phyloP scores from a whole-genome alignment of 306 rosid species.

The Cicer yamashitae region DNA sequence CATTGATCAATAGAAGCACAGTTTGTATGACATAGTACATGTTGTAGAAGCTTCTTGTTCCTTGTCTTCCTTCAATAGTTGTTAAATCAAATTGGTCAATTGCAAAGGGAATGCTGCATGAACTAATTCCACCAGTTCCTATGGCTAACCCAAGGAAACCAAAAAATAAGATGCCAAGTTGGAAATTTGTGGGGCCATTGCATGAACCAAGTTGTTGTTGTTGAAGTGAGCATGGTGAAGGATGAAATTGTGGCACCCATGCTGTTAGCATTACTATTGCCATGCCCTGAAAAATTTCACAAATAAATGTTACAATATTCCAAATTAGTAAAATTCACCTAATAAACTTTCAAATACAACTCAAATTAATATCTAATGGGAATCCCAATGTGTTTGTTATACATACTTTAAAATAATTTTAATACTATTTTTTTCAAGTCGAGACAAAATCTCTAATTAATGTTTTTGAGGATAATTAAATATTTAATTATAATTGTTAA shows the following conservation, averaged over 20 bases:
- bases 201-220: constrained; percentile 42
- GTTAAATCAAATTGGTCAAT: constrained; percentile 62
- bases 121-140: constrained; percentile 66
- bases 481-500: too few relatives aligned
- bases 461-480: too few relatives aligned
- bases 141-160: constrained; percentile 49
- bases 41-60: constrained; percentile 53
- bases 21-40: constrained; percentile 51
- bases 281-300: constrained; percentile 57
- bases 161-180: constrained; percentile 44
- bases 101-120: constrained; percentile 65
- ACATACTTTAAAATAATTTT: too few relatives aligned
- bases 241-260: constrained; percentile 58
- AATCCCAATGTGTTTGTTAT: too few relatives aligned
- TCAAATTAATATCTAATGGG: too few relatives aligned
- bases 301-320: neutral
- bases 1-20: constrained; percentile 43
- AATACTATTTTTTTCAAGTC: too few relatives aligned
- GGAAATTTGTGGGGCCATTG: constrained; percentile 30
- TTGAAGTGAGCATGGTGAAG: constrained; percentile 47
- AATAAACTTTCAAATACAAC: too few relatives aligned
- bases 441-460: too few relatives aligned
- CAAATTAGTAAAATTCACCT: neutral
- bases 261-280: constrained; percentile 53
- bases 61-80: constrained; percentile 56